Base-by-base conservation (phyloP, 1,139 yeast species). In the Magnusiomyces suaveolens region DNA sequence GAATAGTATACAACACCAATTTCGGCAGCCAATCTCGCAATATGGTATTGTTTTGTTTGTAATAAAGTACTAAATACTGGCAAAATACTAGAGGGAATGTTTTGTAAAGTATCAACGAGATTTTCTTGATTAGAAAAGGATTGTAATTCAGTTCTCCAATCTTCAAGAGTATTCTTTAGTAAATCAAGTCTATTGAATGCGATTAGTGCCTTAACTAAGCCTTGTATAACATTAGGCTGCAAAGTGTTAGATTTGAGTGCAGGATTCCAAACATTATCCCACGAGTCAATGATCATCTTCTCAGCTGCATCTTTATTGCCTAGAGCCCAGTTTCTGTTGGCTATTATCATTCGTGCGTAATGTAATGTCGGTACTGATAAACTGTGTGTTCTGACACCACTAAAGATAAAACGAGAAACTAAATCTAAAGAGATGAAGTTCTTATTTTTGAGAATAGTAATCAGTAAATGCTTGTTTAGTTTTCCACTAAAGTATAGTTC, bases 241-340 rank as follows among this genome's bases (percentile, higher is more conserved):
- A 54, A 21, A 14, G 39, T 16, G 21, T 52, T 51, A 3, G 32
- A 14, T 43, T 54, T 51, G 2, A 54, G 38, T 21, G 52, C 61
- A 23, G 63, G 62, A 24, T 52, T 57, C 64, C 64, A 63, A 10
- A 53, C 52, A 16, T 57, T 43, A 2, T 59, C 61, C 50, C 63
- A 63, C 46, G 59, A 48, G 21, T 59, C 64, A 14, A 59, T 54
- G 33, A 64, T 58, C 47, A 63, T 52, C 18, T 55, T 52, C 26
- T 51, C 20, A 0, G 68, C 63, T 48, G 56, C 56, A 12, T 51
- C 53, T 2, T 46, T 26, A 16, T 60, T 53, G 18, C 61, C 60
- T 21, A 60, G 52, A 10, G 56, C 53, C 62, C 64, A 64, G 52
- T 57, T 60, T 50, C 62, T 60, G 52, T 65, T 64, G 8, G 68